These are phyloP conservation scores for Boletus edulis DNA, from an alignment of 768 basidiomycete species.

Conservation along the genomic window DNA sequence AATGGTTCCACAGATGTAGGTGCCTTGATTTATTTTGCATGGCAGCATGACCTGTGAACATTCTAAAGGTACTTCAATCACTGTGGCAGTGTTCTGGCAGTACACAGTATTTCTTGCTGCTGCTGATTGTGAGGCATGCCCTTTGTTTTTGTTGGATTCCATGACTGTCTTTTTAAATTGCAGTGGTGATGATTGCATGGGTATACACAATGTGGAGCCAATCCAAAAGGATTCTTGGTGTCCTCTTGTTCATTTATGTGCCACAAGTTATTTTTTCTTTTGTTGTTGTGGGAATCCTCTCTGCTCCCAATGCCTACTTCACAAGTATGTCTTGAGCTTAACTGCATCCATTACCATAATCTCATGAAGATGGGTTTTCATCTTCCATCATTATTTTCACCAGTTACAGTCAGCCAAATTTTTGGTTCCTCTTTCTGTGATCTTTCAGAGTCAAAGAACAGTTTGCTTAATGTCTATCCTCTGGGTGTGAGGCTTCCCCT, in stretches of 20 bases:
- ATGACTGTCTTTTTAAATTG: neutral
- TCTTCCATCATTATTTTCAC: too few relatives aligned
- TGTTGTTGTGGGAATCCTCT: neutral
- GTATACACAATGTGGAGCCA: neutral
- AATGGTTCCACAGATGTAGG: neutral
- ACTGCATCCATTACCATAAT: neutral
- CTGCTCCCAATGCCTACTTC: neutral
- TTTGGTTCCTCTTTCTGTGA: too few relatives aligned
- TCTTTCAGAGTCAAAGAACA: too few relatives aligned
- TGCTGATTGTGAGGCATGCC: constrained; percentile 1
- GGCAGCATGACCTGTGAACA: too few relatives aligned
- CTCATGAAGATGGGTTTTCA: too few relatives aligned
- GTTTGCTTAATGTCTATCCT: too few relatives aligned
- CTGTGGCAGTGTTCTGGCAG: neutral
- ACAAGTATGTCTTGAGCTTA: neutral
- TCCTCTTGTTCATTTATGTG: neutral
- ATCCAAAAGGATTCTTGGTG: neutral
- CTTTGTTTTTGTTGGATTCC: neutral
- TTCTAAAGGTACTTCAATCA: too few relatives aligned
- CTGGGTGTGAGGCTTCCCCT: neutral
- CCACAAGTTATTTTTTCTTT: neutral
- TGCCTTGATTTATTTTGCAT: too few relatives aligned
- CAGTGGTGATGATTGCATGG: neutral
- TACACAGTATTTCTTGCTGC: constrained; percentile 1
- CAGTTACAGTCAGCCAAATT: neutral